These are phyloP conservation scores for Microcyclosporella mali DNA, from an alignment of 2,329 filamentous ascomycete genomes.

Conservation along the genomic window DNA sequence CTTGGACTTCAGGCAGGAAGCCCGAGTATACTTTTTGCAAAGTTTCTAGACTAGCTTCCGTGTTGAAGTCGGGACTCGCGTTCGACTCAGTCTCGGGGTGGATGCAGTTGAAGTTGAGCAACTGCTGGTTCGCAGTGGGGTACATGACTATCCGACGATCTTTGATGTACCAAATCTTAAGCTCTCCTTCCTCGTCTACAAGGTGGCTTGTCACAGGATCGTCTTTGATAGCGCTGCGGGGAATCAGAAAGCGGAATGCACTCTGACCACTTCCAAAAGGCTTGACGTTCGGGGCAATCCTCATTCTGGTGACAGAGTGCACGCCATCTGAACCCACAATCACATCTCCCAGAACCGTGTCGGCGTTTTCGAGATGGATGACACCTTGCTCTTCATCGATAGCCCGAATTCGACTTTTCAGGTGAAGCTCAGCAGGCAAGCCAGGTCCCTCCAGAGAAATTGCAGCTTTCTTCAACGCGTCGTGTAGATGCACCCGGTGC, in stretches of 20 bases:
- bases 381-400: slow-evolving; percentile 22
- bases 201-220: slow-evolving; percentile 36
- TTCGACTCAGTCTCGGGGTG: slow-evolving; percentile 30
- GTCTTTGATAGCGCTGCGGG: slow-evolving; percentile 38
- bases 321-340: slow-evolving; percentile 32
- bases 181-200: slow-evolving; percentile 30
- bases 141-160: slow-evolving; percentile 45
- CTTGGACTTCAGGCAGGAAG: slow-evolving; percentile 33
- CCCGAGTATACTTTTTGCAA: slow-evolving; percentile 37
- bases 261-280: slow-evolving; percentile 44
- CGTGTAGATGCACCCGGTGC: slow-evolving; percentile 29
- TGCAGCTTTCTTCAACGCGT: slow-evolving; percentile 23
- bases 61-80: slow-evolving; percentile 31
- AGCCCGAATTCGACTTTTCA: slow-evolving; percentile 18
- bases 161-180: slow-evolving; percentile 40
- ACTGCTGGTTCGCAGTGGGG: slow-evolving; percentile 41
- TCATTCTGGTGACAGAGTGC: slow-evolving; percentile 20
- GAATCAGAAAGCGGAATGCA: slow-evolving; percentile 53
- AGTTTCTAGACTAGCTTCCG: slow-evolving; percentile 31
- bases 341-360: slow-evolving; percentile 24
- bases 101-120: slow-evolving; percentile 44
- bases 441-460: slow-evolving; percentile 20
- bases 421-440: slow-evolving; percentile 20
- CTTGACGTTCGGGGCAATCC: slow-evolving; percentile 20
- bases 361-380: slow-evolving; percentile 25